phyloP scores from a whole-genome alignment of 2,329 filamentous ascomycete genomes.

The Fusarium poae region DNA sequence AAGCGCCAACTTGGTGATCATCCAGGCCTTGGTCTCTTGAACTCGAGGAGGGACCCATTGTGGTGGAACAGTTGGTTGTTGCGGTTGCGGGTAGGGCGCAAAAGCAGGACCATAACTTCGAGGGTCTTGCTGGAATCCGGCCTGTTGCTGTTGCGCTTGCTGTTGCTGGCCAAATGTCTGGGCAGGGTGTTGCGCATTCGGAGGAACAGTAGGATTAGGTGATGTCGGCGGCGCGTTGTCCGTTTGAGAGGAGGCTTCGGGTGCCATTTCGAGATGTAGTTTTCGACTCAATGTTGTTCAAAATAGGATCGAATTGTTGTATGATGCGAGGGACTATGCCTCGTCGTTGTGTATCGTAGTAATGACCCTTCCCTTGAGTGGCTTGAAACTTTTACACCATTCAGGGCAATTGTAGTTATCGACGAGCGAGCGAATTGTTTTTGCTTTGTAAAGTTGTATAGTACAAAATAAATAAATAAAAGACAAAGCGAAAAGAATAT shows the following conservation, averaged over 20 bases:
- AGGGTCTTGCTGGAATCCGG: constrained; percentile 42
- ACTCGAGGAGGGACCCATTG: constrained; percentile 33
- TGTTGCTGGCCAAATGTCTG: constrained; percentile 23
- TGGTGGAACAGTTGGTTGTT: constrained; percentile 25
- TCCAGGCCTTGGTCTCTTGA: constrained; percentile 44
- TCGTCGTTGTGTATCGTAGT: background rate
- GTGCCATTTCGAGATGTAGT: constrained; percentile 35
- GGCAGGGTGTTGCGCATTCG: constrained; percentile 27
- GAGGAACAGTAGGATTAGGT: constrained; percentile 24
- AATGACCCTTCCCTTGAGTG: background rate
- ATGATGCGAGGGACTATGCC: background rate
- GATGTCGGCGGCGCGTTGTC: constrained; percentile 26
- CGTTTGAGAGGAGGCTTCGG: constrained; percentile 43
- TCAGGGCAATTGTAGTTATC: background rate
- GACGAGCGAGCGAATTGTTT: background rate
- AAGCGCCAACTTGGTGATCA: constrained; percentile 50
- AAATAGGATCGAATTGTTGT: background rate
- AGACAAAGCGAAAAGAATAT: constrained; percentile 21
- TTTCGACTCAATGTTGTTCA: background rate
- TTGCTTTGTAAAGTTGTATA: background rate
- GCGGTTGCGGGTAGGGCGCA: constrained; percentile 43
- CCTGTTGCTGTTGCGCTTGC: constrained; percentile 20
- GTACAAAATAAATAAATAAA: background rate
- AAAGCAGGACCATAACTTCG: constrained; percentile 47
- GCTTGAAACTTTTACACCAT: background rate